These are phyloP conservation scores for Ensete ventricosum DNA, from an alignment of 176 grass and related monocot genomes.

Conservation along the genomic window DNA sequence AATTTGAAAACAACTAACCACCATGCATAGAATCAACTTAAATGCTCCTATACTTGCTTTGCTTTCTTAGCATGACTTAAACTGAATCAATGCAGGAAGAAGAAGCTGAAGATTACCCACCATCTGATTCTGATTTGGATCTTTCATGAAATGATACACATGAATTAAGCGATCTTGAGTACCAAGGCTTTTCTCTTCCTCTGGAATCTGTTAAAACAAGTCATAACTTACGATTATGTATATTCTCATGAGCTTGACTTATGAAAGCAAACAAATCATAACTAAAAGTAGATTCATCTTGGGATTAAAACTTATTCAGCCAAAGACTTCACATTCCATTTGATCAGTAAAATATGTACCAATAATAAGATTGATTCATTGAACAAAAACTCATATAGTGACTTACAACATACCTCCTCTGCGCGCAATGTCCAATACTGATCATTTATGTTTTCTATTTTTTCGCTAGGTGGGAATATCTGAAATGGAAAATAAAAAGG, in stretches of 20 bases:
- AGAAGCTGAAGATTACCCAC: constrained; percentile 6
- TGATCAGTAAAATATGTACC: background rate
- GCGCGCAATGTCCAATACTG: constrained; percentile 98
- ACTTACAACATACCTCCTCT: constrained; percentile 66
- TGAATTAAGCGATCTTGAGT: constrained; percentile 82
- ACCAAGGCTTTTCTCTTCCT: constrained; percentile 73
- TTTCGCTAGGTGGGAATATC: constrained; percentile 79
- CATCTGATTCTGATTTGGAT: constrained; percentile 86
- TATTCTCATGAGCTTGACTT: background rate
- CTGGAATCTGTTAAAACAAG: constrained; percentile 59
- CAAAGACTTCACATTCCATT: background rate
- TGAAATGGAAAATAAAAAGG: constrained; percentile 32
- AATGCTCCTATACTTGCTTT: no score
- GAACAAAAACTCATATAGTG: background rate
- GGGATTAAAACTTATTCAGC: constrained; percentile 2
- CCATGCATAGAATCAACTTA: no score
- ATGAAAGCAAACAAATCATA: background rate
- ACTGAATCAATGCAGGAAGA: constrained; percentile 15
- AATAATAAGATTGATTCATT: no score
- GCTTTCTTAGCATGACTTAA: background rate
- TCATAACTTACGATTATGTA: constrained; percentile 10
- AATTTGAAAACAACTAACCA: no score
- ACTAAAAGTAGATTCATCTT: background rate
- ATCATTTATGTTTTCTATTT: constrained; percentile 99
- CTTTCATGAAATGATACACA: constrained; percentile 95